Base-by-base conservation (phyloP, 108 stramenopile genomes). In the Nitzschia palea region DNA sequence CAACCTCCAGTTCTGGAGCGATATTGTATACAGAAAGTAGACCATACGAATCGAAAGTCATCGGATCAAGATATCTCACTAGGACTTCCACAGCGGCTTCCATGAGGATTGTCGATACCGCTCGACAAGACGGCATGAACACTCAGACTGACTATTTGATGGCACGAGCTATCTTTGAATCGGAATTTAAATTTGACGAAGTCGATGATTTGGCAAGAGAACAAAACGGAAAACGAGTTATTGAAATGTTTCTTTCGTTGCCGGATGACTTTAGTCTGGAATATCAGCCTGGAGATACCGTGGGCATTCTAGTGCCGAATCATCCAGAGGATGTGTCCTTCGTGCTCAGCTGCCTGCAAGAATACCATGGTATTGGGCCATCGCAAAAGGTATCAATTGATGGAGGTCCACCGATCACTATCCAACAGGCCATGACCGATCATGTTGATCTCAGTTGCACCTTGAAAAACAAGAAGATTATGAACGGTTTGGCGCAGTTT, bases 271-370 rank as follows among this genome's bases (percentile, higher is more conserved):
- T 77, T 52, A 80, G 80, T 1, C 74, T 88, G 40, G 88, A 93
- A 37, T 98, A 94, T 60, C 76, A 86, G 52, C 97, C 97, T 0
- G 97, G 97, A 20, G 97, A 98, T 64, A 84, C 94, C 6, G 44
- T 98, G 1, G 96, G 95, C 26, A 37, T 98, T 15, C 29, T 86
- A 14, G 88, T 94, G 9, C 67, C 88, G 32, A 96, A 97, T 57
- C 17, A 84, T 0, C 65, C 79, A 6, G 47, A 67, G 25, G 66
- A 79, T 12, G 77, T 84, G 1, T 35, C 54, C 40, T 89, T 92
- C 63, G 68, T 90, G 8, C 62, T 88, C 9, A 62, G 48, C 2
- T 88, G 87, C 77, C 60, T 92, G 14, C 61, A 67, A 60, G 34
- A 74, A 17, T 25, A 80, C 31, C 87, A 91, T 53, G 83, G 79